Conservation (phyloP, 176 grass and related monocot species). For the Carex myosuroides region DNA sequence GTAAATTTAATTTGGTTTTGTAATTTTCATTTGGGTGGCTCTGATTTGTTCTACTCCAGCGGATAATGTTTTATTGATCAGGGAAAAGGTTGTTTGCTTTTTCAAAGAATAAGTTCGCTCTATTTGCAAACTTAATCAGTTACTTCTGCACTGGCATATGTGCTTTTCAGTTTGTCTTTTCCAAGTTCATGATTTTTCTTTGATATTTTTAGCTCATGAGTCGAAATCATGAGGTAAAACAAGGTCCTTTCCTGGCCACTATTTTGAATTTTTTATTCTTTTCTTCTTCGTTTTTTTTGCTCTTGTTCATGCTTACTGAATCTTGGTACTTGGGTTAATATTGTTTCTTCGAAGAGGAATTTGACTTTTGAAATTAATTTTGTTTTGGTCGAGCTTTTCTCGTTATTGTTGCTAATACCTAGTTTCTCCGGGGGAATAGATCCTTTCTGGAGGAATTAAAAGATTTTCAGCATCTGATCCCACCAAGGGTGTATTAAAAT, state of each 20-base stretch:
- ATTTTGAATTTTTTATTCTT: too few relatives aligned
- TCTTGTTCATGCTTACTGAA: not conserved
- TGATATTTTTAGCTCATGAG: not conserved
- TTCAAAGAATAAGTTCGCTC: not conserved
- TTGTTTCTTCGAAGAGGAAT: not conserved
- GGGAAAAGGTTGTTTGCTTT: not conserved
- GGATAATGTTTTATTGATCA: constrained; percentile 5
- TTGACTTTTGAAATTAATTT: not conserved
- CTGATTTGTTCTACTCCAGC: not conserved
- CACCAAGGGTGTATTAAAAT: not conserved
- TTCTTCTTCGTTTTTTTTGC: not conserved
- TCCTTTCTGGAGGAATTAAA: not conserved
- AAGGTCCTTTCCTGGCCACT: too few relatives aligned
- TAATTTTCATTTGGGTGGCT: not conserved
- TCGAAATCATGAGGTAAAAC: not conserved
- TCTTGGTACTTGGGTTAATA: not conserved
- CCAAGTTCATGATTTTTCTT: not conserved
- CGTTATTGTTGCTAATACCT: not conserved
- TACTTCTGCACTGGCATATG: not conserved
- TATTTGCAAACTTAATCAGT: not conserved
- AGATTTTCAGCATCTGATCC: not conserved
- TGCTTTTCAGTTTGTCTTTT: not conserved
- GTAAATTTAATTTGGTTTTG: not conserved
- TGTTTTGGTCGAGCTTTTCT: not conserved
- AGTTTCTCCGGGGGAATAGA: not conserved